Percentiles rank a stretch among this genome's conserved stretches.
phyloP scores from a whole-genome alignment of 495 filamentous ascomycete species.

The Penicillium lagena region DNA sequence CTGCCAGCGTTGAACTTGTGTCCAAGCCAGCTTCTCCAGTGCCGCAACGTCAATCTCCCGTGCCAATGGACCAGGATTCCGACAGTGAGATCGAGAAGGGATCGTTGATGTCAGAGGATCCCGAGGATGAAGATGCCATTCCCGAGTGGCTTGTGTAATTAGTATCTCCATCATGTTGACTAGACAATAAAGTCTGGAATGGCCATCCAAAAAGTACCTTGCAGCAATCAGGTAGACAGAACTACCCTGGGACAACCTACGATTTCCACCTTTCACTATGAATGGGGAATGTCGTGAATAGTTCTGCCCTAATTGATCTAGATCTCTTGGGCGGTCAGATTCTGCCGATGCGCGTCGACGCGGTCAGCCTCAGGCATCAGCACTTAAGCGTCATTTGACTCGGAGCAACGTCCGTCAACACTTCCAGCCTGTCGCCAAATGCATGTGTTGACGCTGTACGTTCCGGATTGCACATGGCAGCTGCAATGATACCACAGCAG shows the following conservation, averaged over 20 bases:
- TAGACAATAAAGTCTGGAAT: not conserved
- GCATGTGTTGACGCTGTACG: too few relatives aligned
- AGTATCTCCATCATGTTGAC: not conserved
- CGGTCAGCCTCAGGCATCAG: conserved; percentile 11
- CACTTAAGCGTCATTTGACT: conserved; percentile 8
- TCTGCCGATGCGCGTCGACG: conserved; percentile 21
- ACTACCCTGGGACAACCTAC: too few relatives aligned
- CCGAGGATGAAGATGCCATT: conserved; percentile 62
- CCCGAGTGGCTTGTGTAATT: conserved; percentile 53
- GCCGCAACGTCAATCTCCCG: conserved; percentile 1
- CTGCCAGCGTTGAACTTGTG: conserved; percentile 19
- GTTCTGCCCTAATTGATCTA: too few relatives aligned
- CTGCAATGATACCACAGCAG: conserved; percentile 30
- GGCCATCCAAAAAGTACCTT: too few relatives aligned
- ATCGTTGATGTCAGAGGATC: conserved; percentile 52
- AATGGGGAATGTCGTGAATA: too few relatives aligned
- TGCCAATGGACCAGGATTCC: conserved; percentile 9
- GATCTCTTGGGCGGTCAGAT: not conserved
- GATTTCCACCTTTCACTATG: too few relatives aligned
- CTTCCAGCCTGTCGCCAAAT: not conserved
- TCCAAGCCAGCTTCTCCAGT: conserved; percentile 14
- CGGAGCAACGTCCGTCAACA: not conserved
- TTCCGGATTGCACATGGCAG: not conserved
- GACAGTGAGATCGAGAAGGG: conserved; percentile 35
- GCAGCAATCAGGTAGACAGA: too few relatives aligned